These are phyloP conservation scores for Verticillium nubilum DNA, from an alignment of 2,329 filamentous ascomycete genomes.

Conservation along the genomic window DNA sequence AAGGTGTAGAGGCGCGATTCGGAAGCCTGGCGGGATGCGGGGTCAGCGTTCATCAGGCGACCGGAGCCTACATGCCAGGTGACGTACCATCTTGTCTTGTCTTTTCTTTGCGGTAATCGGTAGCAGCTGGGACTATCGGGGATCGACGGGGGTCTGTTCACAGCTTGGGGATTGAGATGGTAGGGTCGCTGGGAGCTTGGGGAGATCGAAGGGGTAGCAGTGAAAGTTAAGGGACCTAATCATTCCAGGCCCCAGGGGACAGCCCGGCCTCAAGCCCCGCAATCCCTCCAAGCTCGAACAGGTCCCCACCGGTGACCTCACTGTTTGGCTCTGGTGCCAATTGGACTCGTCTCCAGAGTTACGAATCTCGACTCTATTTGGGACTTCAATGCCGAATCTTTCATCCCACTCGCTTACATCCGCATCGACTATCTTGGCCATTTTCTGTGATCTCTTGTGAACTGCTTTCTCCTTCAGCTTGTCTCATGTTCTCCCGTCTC, in stretches of 20 bases:
- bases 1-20: conserved; percentile 90
- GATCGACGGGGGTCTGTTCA: background rate
- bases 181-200: background rate
- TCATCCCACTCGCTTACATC: no score
- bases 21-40: conserved; percentile 46
- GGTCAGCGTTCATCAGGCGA: conserved; percentile 4
- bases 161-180: background rate
- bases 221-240: background rate
- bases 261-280: background rate
- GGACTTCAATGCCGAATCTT: conserved; percentile 1
- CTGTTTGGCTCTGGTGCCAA: background rate
- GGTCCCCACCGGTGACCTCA: conserved; percentile 12
- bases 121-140: background rate
- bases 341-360: background rate
- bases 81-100: background rate
- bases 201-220: background rate
- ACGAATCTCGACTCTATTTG: background rate
- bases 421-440: background rate
- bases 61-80: background rate
- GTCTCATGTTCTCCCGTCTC: conserved; percentile 69
- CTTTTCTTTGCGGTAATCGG: background rate
- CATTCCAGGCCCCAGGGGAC: no score
- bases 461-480: background rate
- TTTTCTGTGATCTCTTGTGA: background rate
- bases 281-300: background rate